Evolutionary conservation across 768 basidiomycete species (phyloP), one percentile per base, ranked within the genome.

Genomic region (Suillus clintonianus): DNA sequence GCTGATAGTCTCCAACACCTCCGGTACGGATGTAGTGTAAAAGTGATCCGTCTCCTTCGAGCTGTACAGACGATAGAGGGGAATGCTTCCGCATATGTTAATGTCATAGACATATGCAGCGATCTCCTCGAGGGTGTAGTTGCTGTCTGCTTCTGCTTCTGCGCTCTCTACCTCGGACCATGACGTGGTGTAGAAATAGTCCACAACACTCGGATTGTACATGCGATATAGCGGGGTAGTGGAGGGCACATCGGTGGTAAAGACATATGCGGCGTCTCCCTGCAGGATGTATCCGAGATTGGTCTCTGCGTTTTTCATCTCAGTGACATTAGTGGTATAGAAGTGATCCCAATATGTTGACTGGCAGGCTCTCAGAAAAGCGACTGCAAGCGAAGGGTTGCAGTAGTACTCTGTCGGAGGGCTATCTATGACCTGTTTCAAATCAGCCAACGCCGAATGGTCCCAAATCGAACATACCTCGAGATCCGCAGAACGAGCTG

Each of bases 111-210:
- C 43, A n/a, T 45, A 45, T n/a, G 43, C 45, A 24, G 45, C 45
- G 10, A 47, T 13, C 45, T 10, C 45, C 45, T 47, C 45, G 10
- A 24, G 13, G 8, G 22, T 47, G 45, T 47, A 22, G 11, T 10
- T 22, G 9, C 9, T 24, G n/a, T n/a, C n/a, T n/a, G n/a, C n/a
- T n/a, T 47, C 4, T 9, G 45, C 45, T 13, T 10, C 45, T 47
- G 45, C 45, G 10, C 10, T 22, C 45, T 47, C 10, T 22, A 47
- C 45, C n/a, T 47, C 45, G 22, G 45, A 22, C 10, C 13, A 47
- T 47, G 39, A 60, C 4, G 65, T 67, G 19, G 72, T 73, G 50
- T 73, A 73, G 30, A 71, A 70, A 57, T 73, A 72, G 57, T 73
- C 72, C 3, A 22, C 32, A n/a, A 22, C 22, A 1, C 5, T 7